Evolutionary conservation across 2,329 filamentous ascomycete species (phyloP).

Genomic region (Colletotrichum sojae): DNA sequence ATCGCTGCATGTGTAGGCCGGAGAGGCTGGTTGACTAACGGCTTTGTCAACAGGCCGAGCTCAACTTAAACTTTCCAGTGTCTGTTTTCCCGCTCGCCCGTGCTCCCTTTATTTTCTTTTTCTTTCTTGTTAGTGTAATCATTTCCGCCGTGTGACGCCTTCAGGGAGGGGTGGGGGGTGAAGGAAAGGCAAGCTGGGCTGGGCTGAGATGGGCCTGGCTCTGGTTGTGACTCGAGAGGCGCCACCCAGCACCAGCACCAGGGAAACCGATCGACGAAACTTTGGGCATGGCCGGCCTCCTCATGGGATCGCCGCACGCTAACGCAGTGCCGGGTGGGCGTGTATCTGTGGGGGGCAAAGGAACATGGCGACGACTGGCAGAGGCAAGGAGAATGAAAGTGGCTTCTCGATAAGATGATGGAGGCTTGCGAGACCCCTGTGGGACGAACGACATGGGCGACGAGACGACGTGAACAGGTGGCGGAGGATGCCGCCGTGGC

Average conservation of each 20-base stretch:
- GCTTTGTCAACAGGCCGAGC: conserved; percentile 34
- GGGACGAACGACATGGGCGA: conserved; percentile 28
- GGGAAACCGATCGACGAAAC: conserved; percentile 32
- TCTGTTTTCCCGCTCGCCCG: neutral
- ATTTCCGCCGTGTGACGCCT: too few relatives aligned
- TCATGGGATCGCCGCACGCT: conserved; percentile 34
- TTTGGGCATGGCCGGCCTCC: conserved; percentile 23
- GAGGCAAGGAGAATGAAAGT: neutral
- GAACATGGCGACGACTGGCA: neutral
- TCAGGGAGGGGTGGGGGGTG: neutral
- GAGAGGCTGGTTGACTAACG: conserved; percentile 23
- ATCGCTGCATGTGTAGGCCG: neutral
- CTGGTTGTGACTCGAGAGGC: conserved; percentile 26
- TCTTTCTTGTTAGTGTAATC: too few relatives aligned
- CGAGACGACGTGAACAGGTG: conserved; percentile 37
- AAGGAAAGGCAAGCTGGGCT: neutral
- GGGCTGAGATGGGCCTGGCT: neutral
- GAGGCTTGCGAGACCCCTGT: conserved; percentile 12
- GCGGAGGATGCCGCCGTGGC: conserved; percentile 25
- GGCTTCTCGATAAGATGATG: conserved; percentile 12
- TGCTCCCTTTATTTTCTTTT: neutral
- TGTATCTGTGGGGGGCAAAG: conserved; percentile 25
- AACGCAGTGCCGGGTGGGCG: conserved; percentile 30
- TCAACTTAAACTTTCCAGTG: neutral
- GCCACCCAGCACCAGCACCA: conserved; percentile 8